These are phyloP conservation scores for Scenedesmus sp. DNA, from an alignment of 163 green algal genomes.

Conservation along the genomic window DNA sequence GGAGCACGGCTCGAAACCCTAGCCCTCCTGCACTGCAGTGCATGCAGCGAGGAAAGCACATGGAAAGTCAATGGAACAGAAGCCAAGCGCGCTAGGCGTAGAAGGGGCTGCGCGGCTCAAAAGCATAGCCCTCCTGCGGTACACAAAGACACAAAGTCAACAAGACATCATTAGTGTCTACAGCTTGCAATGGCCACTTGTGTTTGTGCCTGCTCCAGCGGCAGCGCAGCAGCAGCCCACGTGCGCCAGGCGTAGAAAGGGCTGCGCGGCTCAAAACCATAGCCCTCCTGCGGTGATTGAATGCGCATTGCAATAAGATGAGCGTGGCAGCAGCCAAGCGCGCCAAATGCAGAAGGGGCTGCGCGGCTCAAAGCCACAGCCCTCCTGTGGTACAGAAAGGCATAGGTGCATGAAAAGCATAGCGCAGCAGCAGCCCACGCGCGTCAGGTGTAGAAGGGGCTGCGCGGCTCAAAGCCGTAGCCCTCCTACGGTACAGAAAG, in stretches of 20 bases:
- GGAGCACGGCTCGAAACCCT: too few relatives aligned
- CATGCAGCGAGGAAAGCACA: too few relatives aligned
- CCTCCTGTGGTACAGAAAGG: neutral
- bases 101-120: too few relatives aligned
- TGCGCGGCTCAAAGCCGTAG: constrained; percentile 36
- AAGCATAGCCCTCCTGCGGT: too few relatives aligned
- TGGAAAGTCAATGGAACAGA: too few relatives aligned
- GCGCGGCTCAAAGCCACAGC: neutral
- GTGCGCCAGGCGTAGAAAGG: constrained; percentile 36
- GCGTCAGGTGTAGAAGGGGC: constrained; percentile 36
- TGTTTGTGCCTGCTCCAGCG: neutral
- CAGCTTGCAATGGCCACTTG: constrained; percentile 10
- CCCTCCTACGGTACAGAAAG: neutral
- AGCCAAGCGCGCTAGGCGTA: too few relatives aligned
- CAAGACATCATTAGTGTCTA: too few relatives aligned
- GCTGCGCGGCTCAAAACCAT: constrained; percentile 39
- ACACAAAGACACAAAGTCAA: too few relatives aligned
- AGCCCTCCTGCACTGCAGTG: too few relatives aligned
- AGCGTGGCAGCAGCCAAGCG: too few relatives aligned
- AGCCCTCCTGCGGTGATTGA: neutral
- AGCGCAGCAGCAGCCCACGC: constrained; percentile 15
- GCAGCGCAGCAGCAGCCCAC: constrained; percentile 13
- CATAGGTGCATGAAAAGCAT: neutral
- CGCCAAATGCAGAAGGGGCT: neutral
- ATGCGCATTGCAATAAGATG: too few relatives aligned